Evolutionary conservation across 768 basidiomycete genomes (phyloP).

Genomic region (Exsudoporus frostii): DNA sequence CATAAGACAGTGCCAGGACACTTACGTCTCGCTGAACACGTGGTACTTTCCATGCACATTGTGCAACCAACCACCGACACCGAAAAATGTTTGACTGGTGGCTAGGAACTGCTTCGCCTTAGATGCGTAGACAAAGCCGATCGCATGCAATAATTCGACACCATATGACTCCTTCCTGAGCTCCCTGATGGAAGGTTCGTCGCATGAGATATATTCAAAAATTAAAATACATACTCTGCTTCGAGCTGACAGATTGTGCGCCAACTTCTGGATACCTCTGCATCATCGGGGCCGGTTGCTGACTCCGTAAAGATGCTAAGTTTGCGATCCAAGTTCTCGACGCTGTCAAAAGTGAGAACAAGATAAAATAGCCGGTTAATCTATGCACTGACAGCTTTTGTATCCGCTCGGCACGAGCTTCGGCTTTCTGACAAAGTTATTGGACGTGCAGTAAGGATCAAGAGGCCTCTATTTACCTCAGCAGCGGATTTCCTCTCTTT

Average conservation of each 20-base stretch:
- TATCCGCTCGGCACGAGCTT: slow-evolving; percentile 72
- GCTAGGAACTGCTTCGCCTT: slow-evolving; percentile 85
- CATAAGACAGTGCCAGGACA: slow-evolving; percentile 8
- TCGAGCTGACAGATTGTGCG: slow-evolving; percentile 75
- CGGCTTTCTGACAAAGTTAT: slow-evolving; percentile 59
- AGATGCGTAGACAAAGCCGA: slow-evolving; percentile 80
- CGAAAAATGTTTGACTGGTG: slow-evolving; percentile 62
- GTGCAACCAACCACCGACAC: slow-evolving; percentile 91
- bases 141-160: slow-evolving; percentile 77
- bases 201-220: not conserved
- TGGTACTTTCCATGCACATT: slow-evolving; percentile 92
- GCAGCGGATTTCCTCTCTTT: slow-evolving; percentile 61
- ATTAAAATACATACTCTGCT: slow-evolving; percentile 59
- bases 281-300: slow-evolving; percentile 64
- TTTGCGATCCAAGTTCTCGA: slow-evolving; percentile 77
- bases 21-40: slow-evolving; percentile 89
- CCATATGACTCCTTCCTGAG: slow-evolving; percentile 86
- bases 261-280: slow-evolving; percentile 70
- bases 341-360: slow-evolving; percentile 23
- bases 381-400: slow-evolving; percentile 47
- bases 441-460: not conserved
- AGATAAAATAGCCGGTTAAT: not conserved
- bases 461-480: slow-evolving; percentile 48
- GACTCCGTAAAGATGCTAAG: slow-evolving; percentile 86
- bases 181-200: slow-evolving; percentile 45